Percentiles rank a stretch among this genome's conserved stretches.
Conservation (phyloP, 768 basidiomycete species). For the Leucosporidium scottii region DNA sequence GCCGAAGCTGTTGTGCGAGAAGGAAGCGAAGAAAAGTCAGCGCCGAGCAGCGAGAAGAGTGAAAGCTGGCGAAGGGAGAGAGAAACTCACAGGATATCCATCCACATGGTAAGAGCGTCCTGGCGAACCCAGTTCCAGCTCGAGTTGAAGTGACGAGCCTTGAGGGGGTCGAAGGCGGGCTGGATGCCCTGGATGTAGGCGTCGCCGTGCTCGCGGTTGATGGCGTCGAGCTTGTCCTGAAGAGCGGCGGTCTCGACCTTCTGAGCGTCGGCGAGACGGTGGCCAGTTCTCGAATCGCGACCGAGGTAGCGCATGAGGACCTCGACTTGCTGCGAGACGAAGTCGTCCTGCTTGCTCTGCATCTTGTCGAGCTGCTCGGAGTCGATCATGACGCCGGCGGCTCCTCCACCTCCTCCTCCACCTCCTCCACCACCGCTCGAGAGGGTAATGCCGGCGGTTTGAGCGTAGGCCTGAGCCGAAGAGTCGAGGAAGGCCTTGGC, state of each 20-base stretch:
- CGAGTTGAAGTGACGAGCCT: conserved; percentile 96
- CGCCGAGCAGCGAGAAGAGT: neutral
- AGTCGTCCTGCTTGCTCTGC: conserved; percentile 84
- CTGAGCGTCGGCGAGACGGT: conserved; percentile 78
- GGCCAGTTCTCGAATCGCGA: conserved; percentile 85
- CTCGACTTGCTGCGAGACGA: conserved; percentile 87
- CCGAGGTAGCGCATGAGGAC: conserved; percentile 95
- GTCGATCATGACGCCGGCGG: conserved; percentile 83
- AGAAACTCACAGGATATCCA: conserved; percentile 68
- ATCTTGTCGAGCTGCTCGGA: conserved; percentile 98
- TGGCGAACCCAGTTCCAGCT: conserved; percentile 99
- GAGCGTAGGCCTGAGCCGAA: conserved; percentile 75
- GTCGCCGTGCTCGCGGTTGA: conserved; percentile 87
- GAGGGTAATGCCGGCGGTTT: conserved; percentile 78
- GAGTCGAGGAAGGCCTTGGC: conserved; percentile 89
- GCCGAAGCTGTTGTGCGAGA: conserved; percentile 52
- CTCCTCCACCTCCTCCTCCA: conserved; percentile 54
- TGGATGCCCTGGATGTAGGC: conserved; percentile 88
- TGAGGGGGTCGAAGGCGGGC: conserved; percentile 86
- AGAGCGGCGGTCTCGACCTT: conserved; percentile 64
- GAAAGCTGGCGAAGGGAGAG: neutral
- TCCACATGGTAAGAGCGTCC: conserved; percentile 88
- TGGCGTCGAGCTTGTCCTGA: conserved; percentile 79
- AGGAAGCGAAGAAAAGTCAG: neutral
- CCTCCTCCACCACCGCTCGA: conserved; percentile 62